A percentile compares a stretch with the other conserved stretches of the same genome.
These are phyloP conservation scores for Serpula lacrymans DNA, from an alignment of 768 basidiomycete species.

Conservation along the genomic window DNA sequence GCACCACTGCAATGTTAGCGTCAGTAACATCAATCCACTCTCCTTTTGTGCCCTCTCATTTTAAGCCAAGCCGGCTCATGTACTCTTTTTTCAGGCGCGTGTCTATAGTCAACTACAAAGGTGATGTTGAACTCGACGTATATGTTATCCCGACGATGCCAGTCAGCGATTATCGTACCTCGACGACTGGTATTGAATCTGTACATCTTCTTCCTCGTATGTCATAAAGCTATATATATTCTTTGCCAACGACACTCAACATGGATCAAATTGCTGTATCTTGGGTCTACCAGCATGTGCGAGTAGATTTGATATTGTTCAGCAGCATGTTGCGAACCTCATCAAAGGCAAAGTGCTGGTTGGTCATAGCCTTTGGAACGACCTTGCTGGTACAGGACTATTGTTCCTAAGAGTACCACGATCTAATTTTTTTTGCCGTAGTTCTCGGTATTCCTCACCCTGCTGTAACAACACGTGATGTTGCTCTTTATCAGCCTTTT, in stretches of 20 bases:
- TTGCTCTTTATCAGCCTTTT: conserved; percentile 78
- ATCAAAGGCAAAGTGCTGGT: conserved; percentile 71
- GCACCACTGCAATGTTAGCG: conserved; percentile 82
- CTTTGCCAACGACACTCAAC: not conserved
- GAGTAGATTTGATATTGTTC: conserved; percentile 66
- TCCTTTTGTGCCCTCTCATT: no score
- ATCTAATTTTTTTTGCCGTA: conserved; percentile 25
- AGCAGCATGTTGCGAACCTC: conserved; percentile 59
- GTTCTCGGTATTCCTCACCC: conserved; percentile 81
- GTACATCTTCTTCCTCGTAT: conserved; percentile 38
- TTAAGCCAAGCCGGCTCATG: conserved; percentile 1
- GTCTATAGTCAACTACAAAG: conserved; percentile 54
- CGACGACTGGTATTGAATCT: conserved; percentile 53
- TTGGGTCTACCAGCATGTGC: not conserved
- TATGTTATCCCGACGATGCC: conserved; percentile 64
- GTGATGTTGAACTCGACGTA: conserved; percentile 56
- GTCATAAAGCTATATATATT: conserved; percentile 12
- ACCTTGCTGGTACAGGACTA: conserved; percentile 59
- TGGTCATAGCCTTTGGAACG: conserved; percentile 78
- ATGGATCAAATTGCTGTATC: not conserved
- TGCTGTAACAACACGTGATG: conserved; percentile 75
- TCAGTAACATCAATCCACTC: conserved; percentile 34
- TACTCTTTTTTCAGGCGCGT: conserved; percentile 36
- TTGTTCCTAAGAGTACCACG: conserved; percentile 1
- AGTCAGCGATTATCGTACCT: conserved; percentile 72